Conservation (phyloP, 2,329 filamentous ascomycete genomes). For the Neophaeococcomyces mojaviensis region DNA sequence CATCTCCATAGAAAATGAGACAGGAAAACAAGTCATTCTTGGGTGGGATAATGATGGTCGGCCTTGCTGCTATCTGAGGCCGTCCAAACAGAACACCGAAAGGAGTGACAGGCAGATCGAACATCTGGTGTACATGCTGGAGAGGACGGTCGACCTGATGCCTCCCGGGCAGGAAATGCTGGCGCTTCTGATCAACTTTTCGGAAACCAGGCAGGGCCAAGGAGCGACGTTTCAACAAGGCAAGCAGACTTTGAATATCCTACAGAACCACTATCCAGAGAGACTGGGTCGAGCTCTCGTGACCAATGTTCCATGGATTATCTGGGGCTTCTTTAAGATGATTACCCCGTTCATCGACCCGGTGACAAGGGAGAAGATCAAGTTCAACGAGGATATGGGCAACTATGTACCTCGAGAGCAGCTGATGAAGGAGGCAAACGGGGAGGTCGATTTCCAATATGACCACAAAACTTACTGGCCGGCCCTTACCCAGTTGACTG, state of each 20-base stretch:
- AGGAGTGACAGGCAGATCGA: conserved; percentile 78
- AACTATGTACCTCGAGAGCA: conserved; percentile 75
- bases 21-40: conserved; percentile 84
- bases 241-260: conserved; percentile 76
- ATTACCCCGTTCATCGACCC: conserved; percentile 97
- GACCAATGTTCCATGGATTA: conserved; percentile 86
- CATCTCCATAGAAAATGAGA: conserved; percentile 90
- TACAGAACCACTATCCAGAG: conserved; percentile 95
- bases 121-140: conserved; percentile 92
- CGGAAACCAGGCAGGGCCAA: conserved; percentile 64
- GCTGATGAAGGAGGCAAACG: conserved; percentile 70
- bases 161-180: conserved; percentile 78
- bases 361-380: conserved; percentile 85
- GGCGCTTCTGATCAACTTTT: conserved; percentile 86
- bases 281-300: conserved; percentile 81
- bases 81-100: conserved; percentile 87
- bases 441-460: conserved; percentile 82
- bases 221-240: conserved; percentile 71
- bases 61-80: conserved; percentile 87
- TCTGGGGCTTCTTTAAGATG: conserved; percentile 90
- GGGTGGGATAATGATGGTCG: conserved; percentile 79
- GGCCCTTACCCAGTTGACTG: conserved; percentile 64
- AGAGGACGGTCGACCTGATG: conserved; percentile 81
- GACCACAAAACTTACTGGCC: conserved; percentile 88
- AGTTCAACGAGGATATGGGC: conserved; percentile 89